A percentile compares a stretch with the other conserved stretches of the same genome.
phyloP scores from a whole-genome alignment of 352 stramenopile species.

The Pythium periplocum region DNA sequence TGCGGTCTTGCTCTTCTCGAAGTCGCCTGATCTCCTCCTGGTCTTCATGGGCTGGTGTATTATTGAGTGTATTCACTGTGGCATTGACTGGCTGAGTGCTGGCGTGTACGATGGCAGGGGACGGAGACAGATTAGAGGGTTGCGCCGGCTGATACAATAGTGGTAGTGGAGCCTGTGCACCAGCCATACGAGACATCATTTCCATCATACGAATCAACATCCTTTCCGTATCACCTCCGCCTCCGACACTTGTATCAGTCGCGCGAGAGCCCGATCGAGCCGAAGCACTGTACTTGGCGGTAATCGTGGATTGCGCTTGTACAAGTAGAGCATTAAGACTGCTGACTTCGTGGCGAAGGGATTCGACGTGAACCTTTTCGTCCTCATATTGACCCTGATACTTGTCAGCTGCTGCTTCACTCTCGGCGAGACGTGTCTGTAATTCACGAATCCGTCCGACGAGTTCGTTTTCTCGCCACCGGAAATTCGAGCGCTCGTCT shows the following conservation, averaged over 20 bases:
- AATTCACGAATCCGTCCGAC: slow-evolving; percentile 39
- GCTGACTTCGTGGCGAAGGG: slow-evolving; percentile 56
- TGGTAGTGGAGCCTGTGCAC: not conserved
- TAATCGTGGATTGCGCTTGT: slow-evolving; percentile 52
- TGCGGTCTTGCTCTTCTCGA: slow-evolving; percentile 28
- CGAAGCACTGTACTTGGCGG: slow-evolving; percentile 23
- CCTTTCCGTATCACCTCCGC: slow-evolving; percentile 4
- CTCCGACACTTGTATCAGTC: slow-evolving; percentile 3
- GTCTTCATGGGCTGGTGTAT: not conserved
- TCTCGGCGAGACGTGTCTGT: slow-evolving; percentile 40
- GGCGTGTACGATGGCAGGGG: too few relatives aligned
- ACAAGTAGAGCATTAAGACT: slow-evolving; percentile 58
- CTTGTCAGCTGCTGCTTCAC: slow-evolving; percentile 45
- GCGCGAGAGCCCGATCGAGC: not conserved
- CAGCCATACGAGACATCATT: slow-evolving; percentile 34
- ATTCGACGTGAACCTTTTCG: slow-evolving; percentile 66
- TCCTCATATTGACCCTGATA: slow-evolving; percentile 74
- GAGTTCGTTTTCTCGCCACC: slow-evolving; percentile 60
- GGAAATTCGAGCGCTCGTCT: slow-evolving; percentile 39
- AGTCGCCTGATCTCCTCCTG: slow-evolving; percentile 15
- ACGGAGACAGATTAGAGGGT: not conserved
- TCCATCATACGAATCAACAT: slow-evolving; percentile 65
- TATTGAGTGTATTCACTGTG: not conserved
- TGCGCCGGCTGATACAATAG: slow-evolving; percentile 2
- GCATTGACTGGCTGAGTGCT: too few relatives aligned